A percentile compares a stretch with the other conserved stretches of the same genome.
These are phyloP conservation scores for Mortierella sp. DNA, from an alignment of 371 early-diverging fungal genomes.

Conservation along the genomic window DNA sequence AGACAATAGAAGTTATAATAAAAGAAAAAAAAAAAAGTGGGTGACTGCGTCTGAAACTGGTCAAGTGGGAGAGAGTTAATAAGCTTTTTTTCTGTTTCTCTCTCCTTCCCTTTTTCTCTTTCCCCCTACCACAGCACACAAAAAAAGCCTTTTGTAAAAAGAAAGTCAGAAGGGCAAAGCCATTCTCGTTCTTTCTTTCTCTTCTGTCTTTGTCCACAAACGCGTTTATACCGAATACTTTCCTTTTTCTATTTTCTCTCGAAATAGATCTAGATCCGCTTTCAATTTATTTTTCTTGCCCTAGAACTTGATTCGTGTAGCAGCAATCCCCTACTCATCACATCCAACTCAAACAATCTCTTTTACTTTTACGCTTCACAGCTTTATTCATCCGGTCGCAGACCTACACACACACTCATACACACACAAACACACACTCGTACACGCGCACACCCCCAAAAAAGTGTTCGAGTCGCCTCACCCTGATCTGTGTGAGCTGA, in stretches of 20 bases:
- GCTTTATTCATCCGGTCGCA: neutral
- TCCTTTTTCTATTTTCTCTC: neutral
- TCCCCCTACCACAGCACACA: neutral
- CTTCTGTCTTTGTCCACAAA: neutral
- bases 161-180: slow-evolving; percentile 2
- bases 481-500: slow-evolving; percentile 19
- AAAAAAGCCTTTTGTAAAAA: slow-evolving; percentile 1
- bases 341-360: no score
- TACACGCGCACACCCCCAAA: neutral
- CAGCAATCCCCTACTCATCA: no score
- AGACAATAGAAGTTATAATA: neutral
- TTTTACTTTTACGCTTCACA: neutral
- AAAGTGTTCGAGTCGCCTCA: slow-evolving; percentile 30
- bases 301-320: no score
- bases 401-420: neutral
- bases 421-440: neutral
- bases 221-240: slow-evolving; percentile 2
- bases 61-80: neutral
- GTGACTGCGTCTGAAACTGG: slow-evolving; percentile 2
- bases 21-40: neutral
- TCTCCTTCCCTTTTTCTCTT: neutral
- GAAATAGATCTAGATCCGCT: no score
- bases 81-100: slow-evolving; percentile 4
- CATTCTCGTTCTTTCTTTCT: no score
- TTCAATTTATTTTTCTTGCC: no score